These are phyloP conservation scores for Spiromastix sp. DNA, from an alignment of 2,329 filamentous ascomycete genomes.

Conservation along the genomic window DNA sequence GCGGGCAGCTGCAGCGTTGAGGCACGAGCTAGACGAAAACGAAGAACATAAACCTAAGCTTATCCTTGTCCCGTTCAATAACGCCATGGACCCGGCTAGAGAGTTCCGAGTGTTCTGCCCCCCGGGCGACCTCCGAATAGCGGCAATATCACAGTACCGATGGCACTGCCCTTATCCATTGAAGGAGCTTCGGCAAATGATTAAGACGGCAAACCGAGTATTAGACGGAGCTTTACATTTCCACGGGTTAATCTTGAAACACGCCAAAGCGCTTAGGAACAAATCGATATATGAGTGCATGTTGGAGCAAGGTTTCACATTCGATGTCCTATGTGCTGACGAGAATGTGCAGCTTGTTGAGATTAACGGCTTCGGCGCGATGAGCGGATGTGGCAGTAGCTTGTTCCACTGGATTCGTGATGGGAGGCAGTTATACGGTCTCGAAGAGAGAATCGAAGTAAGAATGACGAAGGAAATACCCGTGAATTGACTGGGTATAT, in stretches of 20 bases:
- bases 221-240: conserved; percentile 13
- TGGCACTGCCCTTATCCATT: conserved; percentile 29
- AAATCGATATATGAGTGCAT: conserved; percentile 19
- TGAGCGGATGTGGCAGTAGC: conserved; percentile 36
- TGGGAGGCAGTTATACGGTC: conserved; percentile 26
- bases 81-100: conserved; percentile 24
- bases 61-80: conserved; percentile 34
- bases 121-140: conserved; percentile 22
- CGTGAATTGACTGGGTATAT: no score
- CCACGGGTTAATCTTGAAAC: conserved; percentile 18
- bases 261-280: conserved; percentile 13
- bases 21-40: conserved; percentile 14
- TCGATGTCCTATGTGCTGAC: conserved; percentile 32
- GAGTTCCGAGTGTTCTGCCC: conserved; percentile 39
- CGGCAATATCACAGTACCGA: conserved; percentile 32
- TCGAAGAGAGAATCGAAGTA: conserved; percentile 21
- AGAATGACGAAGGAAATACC: conserved; percentile 12
- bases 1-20: conserved; percentile 26
- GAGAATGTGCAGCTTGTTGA: conserved; percentile 28
- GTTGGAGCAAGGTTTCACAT: conserved; percentile 30
- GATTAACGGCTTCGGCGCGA: conserved; percentile 36
- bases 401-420: conserved; percentile 38
- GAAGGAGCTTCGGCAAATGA: conserved; percentile 4
- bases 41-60: conserved; percentile 17
- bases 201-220: conserved; percentile 12